Base-by-base conservation (phyloP, 2,329 filamentous ascomycete genomes). In the Phyllosticta citribraziliensis region DNA sequence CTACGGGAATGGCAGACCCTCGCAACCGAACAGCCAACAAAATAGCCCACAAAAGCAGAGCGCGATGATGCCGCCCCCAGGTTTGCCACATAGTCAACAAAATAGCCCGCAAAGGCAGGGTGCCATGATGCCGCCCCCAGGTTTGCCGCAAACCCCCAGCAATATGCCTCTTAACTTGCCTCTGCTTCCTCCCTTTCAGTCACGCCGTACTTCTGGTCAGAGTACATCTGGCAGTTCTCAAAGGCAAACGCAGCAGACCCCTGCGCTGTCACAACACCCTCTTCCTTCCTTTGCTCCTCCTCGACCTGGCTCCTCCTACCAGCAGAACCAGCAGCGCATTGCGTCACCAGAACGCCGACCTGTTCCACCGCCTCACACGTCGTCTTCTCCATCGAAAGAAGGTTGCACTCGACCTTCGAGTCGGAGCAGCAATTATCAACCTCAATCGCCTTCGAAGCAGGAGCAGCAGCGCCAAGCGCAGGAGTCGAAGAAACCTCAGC, bases 181-280 rank as follows among this genome's bases (percentile, higher is more conserved):
- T 3, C 70, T 70, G 20, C 73, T 73, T 47, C 72, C 71, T 11
- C 72, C 72, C 1, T 74, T 69, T 54, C 62, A 66, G 55, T 66
- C 55, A 65, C 66, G 54, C 20, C 63, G 22, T 33, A 62, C 56
- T 64, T 59, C 54, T 63, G 40, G 53, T 5, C 55, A 62, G 35
- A 58, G 60, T 22, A 19, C 55, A 24, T 22, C 52, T 10, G 35
- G 52, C 12, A 60, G 58, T 47, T 52, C 58, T 27, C 52, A 54
- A 47, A 52, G 57, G 19, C 55, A 63, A 27, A 57, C 51, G 53
- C 64, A 59, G 27, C 64, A 30, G 25, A 19, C 58, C n/a, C 65
- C 67, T 17, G 67, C 68, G 22, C 66, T 70, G 51, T 63, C 66
- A 40, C 72, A 74, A 50, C 70, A 73, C 35, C 69, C 71, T 40